Conservation (phyloP, 1,139 yeast genomes). For the Suhomyces panamericanus region DNA sequence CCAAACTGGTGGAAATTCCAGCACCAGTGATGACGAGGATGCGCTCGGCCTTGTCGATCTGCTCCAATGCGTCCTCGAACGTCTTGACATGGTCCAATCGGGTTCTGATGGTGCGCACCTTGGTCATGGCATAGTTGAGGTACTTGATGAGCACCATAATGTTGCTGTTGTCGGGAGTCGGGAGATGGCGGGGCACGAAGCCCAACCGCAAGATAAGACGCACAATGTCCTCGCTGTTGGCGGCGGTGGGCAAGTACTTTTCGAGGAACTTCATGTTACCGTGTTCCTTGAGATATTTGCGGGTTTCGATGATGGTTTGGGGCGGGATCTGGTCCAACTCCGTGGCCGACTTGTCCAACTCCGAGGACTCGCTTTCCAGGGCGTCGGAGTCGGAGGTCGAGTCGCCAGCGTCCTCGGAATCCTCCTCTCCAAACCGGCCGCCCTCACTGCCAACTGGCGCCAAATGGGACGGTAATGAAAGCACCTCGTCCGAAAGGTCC, state of each 20-base stretch:
- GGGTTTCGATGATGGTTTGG: conserved; percentile 39
- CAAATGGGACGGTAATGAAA: conserved; percentile 9
- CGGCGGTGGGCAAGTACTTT: conserved; percentile 58
- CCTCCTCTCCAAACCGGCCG: conserved; percentile 4
- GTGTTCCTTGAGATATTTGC: conserved; percentile 57
- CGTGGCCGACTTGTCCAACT: conserved; percentile 5
- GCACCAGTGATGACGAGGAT: conserved; percentile 91
- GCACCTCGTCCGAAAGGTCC: conserved; percentile 9
- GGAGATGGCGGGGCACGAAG: conserved; percentile 45
- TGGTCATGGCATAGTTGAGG: conserved; percentile 61
- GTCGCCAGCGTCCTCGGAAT: conserved; percentile 1
- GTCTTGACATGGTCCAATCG: conserved; percentile 54
- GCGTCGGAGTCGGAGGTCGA: background rate
- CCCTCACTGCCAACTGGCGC: conserved; percentile 8
- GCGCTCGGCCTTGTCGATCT: conserved; percentile 56
- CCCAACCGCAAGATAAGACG: conserved; percentile 53
- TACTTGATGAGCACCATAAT: conserved; percentile 51
- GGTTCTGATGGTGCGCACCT: conserved; percentile 55
- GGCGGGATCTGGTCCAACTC: conserved; percentile 16
- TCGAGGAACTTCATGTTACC: conserved; percentile 63
- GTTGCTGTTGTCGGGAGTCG: conserved; percentile 30
- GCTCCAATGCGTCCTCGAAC: conserved; percentile 58
- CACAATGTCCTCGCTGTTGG: conserved; percentile 54
- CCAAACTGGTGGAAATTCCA: conserved; percentile 89
- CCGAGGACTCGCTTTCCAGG: background rate